These are phyloP conservation scores for Aquilaria yunnanensis DNA, from an alignment of 345 rosid genomes.

Conservation along the genomic window DNA sequence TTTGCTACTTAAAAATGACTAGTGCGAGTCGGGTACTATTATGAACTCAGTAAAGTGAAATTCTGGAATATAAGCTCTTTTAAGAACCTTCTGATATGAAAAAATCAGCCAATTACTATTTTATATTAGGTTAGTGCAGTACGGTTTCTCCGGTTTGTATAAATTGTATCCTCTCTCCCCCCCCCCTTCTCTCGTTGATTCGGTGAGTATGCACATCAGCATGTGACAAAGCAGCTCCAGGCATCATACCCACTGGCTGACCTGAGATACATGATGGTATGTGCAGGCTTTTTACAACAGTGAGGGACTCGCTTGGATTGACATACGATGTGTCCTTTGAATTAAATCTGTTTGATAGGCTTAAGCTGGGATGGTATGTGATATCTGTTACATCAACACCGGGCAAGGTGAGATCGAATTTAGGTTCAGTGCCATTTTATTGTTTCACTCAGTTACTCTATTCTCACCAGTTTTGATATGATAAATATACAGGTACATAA, in stretches of 20 bases:
- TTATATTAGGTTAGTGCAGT: too few relatives aligned
- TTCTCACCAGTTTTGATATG: constrained; percentile 17
- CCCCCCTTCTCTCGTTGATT: neutral
- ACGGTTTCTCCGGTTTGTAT: neutral
- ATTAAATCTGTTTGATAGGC: constrained; percentile 90
- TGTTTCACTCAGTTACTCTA: constrained; percentile 5
- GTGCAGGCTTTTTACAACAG: constrained; percentile 97
- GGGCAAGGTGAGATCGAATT: constrained; percentile 56
- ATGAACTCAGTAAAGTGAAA: too few relatives aligned
- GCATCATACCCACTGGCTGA: neutral
- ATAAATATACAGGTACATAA: constrained; percentile 58
- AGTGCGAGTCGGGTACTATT: too few relatives aligned
- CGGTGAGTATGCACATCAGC: neutral
- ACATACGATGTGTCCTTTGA: constrained; percentile 98
- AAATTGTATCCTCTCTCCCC: neutral
- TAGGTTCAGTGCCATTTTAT: constrained; percentile 12
- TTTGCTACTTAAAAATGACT: too few relatives aligned
- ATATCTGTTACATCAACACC: constrained; percentile 98
- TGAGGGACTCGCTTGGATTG: constrained; percentile 95
- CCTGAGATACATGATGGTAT: neutral
- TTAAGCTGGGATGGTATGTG: constrained; percentile 99
- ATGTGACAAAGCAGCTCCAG: neutral
- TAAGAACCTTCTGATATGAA: too few relatives aligned
- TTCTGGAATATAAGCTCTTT: too few relatives aligned
- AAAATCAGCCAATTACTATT: too few relatives aligned